phyloP scores from a whole-genome alignment of 2,329 filamentous ascomycete species.

The Stachybotrys echinatus region DNA sequence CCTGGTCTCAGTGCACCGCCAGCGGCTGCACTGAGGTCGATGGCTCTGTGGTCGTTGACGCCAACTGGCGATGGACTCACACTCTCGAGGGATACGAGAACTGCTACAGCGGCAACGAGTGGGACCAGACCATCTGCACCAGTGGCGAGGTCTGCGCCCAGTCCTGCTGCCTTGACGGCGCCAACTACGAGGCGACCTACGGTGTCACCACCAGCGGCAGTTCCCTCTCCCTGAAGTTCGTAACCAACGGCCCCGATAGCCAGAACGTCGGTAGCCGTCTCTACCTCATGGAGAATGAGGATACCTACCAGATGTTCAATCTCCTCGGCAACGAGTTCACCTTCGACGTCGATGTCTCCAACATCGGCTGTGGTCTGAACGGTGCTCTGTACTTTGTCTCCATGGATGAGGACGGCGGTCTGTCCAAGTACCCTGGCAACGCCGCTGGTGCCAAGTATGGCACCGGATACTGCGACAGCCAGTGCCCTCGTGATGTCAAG shows the following conservation, averaged over 20 bases:
- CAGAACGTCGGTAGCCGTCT: slow-evolving; percentile 51
- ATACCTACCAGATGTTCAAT: slow-evolving; percentile 60
- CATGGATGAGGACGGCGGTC: slow-evolving; percentile 55
- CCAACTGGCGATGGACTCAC: slow-evolving; percentile 61
- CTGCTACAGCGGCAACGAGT: slow-evolving; percentile 50
- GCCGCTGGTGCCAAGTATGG: slow-evolving; percentile 53
- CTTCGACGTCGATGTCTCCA: slow-evolving; percentile 67
- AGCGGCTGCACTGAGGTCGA: slow-evolving; percentile 44
- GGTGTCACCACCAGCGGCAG: slow-evolving; percentile 48
- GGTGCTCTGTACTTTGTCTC: slow-evolving; percentile 63
- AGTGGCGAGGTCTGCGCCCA: slow-evolving; percentile 36
- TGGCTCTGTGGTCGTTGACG: slow-evolving; percentile 50
- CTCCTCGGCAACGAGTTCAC: slow-evolving; percentile 65
- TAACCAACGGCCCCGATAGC: slow-evolving; percentile 42
- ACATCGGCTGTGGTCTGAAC: slow-evolving; percentile 64
- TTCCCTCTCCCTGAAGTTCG: slow-evolving; percentile 50
- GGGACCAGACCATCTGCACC: slow-evolving; percentile 35
- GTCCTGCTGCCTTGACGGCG: slow-evolving; percentile 49
- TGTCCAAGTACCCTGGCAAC: slow-evolving; percentile 43
- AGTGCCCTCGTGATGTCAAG: slow-evolving; percentile 51
- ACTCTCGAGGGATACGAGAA: slow-evolving; percentile 39
- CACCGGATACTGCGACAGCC: slow-evolving; percentile 49
- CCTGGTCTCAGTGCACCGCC: slow-evolving; percentile 47
- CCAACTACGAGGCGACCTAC: slow-evolving; percentile 46
- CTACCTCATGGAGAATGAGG: slow-evolving; percentile 58